Evolutionary conservation across 805 yeast genomes (phyloP).

Genomic region (Metschnikowia koreensis): DNA sequence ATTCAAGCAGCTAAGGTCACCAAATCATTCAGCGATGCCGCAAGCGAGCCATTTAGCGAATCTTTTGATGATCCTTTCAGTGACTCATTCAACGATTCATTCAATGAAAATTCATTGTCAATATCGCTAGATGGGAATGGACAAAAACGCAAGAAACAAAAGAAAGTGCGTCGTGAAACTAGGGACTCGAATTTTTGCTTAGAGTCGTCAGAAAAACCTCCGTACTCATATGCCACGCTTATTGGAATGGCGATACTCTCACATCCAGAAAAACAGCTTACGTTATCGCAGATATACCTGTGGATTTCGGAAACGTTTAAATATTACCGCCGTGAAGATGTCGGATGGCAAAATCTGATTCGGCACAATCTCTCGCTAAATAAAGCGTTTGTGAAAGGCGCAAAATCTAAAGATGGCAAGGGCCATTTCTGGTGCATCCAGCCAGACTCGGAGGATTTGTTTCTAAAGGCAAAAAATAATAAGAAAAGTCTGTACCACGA

Average conservation of each 20-base stretch:
- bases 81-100: neutral
- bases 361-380: constrained; percentile 91
- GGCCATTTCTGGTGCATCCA: constrained; percentile 94
- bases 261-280: constrained; percentile 51
- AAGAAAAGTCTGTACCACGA: constrained; percentile 45
- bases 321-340: constrained; percentile 79
- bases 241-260: constrained; percentile 91
- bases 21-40: constrained; percentile 5
- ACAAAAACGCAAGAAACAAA: constrained; percentile 24
- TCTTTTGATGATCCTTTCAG: neutral
- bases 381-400: constrained; percentile 89
- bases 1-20: constrained; percentile 5
- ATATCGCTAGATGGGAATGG: neutral
- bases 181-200: constrained; percentile 43
- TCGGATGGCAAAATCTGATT: constrained; percentile 97
- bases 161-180: constrained; percentile 27
- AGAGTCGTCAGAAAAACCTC: constrained; percentile 72
- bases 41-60: constrained; percentile 7
- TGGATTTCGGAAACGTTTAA: constrained; percentile 89
- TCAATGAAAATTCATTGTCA: neutral
- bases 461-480: constrained; percentile 59
- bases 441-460: constrained; percentile 77
- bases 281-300: constrained; percentile 68
- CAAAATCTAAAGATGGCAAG: constrained; percentile 84
- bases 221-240: constrained; percentile 88